Evolutionary conservation across 768 basidiomycete genomes (phyloP).

Genomic region (Agrocybe praecox): DNA sequence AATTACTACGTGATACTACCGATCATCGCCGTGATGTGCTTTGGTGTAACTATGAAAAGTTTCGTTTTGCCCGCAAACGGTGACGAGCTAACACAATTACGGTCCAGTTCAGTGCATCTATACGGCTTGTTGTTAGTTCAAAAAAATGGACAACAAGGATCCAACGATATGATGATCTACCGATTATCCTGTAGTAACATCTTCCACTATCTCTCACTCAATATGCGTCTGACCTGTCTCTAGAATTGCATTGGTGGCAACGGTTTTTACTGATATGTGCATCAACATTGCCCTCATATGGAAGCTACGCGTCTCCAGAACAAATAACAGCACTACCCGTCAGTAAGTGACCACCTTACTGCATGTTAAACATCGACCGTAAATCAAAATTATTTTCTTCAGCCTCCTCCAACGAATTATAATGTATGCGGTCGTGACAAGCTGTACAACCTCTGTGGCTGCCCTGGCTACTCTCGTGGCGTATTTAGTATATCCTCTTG

Average conservation of each 20-base stretch:
- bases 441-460: conserved; percentile 7
- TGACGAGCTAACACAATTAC: not conserved
- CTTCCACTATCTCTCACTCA: not conserved
- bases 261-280: conserved; percentile 5
- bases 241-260: conserved; percentile 5
- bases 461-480: conserved; percentile 1
- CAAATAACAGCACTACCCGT: not conserved
- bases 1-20: conserved; percentile 1
- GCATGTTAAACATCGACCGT: not conserved
- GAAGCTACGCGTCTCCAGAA: not conserved
- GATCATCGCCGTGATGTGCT: not conserved
- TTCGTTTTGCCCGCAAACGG: no score
- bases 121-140: not conserved
- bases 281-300: conserved; percentile 9
- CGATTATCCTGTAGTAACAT: not conserved
- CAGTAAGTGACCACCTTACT: not conserved
- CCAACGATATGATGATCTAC: not conserved
- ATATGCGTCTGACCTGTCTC: not conserved
- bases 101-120: not conserved
- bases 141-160: not conserved
- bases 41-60: not conserved
- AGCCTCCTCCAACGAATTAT: conserved; percentile 9
- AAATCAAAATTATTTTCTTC: not conserved
- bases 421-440: conserved; percentile 5
- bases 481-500: not conserved